Evolutionary conservation across 139 green algal species (phyloP).

Genomic region (Ettlia oleoabundans): DNA sequence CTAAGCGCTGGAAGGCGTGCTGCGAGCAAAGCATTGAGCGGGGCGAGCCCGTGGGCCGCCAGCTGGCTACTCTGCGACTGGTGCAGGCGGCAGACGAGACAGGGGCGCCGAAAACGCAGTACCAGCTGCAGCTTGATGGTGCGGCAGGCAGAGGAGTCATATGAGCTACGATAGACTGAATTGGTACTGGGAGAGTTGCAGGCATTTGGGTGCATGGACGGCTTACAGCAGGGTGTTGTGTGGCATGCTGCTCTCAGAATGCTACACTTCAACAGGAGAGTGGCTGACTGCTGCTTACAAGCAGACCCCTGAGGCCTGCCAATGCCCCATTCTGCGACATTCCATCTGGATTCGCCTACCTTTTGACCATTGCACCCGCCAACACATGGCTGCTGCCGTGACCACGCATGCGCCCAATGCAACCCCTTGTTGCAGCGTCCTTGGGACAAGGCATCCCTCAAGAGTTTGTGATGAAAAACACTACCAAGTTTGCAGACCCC

Average conservation of each 20-base stretch:
- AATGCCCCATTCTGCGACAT: too few relatives aligned
- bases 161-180: too few relatives aligned
- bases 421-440: background rate
- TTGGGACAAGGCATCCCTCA: constrained; percentile 23
- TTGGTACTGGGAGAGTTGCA: too few relatives aligned
- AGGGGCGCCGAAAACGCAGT: background rate
- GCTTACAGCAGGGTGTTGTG: too few relatives aligned
- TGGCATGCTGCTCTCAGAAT: too few relatives aligned
- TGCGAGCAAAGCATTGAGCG: constrained; percentile 40
- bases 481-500: constrained; percentile 19
- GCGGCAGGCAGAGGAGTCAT: background rate
- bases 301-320: too few relatives aligned
- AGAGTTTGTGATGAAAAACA: constrained; percentile 28
- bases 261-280: too few relatives aligned
- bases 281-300: too few relatives aligned
- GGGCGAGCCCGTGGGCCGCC: constrained; percentile 24
- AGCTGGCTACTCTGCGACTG: constrained; percentile 35
- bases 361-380: background rate
- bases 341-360: too few relatives aligned
- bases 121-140: constrained; percentile 25
- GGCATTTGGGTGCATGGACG: too few relatives aligned
- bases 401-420: background rate
- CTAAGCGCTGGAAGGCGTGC: constrained; percentile 52
- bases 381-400: background rate
- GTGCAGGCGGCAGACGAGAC: constrained; percentile 1